These are phyloP conservation scores for Paecilomyces sp. DNA, from an alignment of 2,329 filamentous ascomycete genomes.

Conservation along the genomic window DNA sequence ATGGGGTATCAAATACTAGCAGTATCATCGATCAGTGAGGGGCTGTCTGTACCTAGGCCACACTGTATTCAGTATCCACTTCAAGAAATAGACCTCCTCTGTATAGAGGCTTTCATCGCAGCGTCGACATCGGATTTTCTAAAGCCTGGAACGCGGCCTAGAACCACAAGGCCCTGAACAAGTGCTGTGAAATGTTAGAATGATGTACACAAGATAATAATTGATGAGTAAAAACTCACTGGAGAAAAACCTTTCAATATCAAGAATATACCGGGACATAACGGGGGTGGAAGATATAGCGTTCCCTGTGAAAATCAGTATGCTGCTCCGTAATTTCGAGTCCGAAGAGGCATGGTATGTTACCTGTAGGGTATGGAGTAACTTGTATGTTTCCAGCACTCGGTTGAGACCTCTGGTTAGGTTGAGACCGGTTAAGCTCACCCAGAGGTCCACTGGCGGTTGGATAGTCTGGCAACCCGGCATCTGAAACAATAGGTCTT, in stretches of 20 bases:
- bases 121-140: neutral
- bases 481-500: neutral
- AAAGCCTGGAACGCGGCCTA: slow-evolving; percentile 51
- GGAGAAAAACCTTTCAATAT: neutral
- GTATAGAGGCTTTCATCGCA: slow-evolving; percentile 15
- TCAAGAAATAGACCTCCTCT: neutral
- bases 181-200: slow-evolving; percentile 27
- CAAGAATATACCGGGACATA: neutral
- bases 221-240: neutral
- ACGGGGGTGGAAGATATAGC: neutral
- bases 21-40: too few relatives aligned
- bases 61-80: neutral
- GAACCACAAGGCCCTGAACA: neutral
- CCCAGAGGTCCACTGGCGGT: neutral
- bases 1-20: too few relatives aligned
- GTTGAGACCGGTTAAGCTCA: neutral
- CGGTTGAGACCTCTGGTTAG: neutral
- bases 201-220: neutral
- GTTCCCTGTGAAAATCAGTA: too few relatives aligned
- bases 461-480: neutral
- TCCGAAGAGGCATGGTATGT: too few relatives aligned
- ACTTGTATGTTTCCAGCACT: neutral
- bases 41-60: neutral
- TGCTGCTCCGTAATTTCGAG: too few relatives aligned
- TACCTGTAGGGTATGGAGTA: too few relatives aligned